Percentiles rank a stretch among this genome's conserved stretches.
Conservation (phyloP, 805 yeast species). For the Candida xyloterini region DNA sequence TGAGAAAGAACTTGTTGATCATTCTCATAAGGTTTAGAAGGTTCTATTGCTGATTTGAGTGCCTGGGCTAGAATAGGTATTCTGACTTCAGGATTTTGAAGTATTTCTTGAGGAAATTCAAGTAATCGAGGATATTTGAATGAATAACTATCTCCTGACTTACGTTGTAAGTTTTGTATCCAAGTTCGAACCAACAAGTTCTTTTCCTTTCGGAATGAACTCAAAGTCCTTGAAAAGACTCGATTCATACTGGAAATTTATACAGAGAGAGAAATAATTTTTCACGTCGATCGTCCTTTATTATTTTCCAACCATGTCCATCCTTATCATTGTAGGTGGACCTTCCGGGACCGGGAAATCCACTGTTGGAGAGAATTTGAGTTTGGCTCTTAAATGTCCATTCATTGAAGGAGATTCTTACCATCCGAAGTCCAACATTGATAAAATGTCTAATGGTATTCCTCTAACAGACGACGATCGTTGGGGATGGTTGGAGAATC, state of each 20-base stretch:
- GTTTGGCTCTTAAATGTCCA: conserved; percentile 44
- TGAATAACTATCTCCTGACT: neutral
- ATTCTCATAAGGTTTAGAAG: too few species aligned
- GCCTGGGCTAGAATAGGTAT: too few species aligned
- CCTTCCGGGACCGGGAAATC: conserved; percentile 97
- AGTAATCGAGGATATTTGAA: conserved; percentile 9
- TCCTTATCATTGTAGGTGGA: conserved; percentile 68
- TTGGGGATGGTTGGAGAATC: conserved; percentile 76
- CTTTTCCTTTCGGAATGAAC: too few species aligned
- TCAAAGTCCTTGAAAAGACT: neutral
- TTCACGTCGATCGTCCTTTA: conserved; percentile 7
- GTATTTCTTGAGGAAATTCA: conserved; percentile 14
- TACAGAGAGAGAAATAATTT: neutral
- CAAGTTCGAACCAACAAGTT: too few species aligned
- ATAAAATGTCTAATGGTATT: conserved; percentile 76
- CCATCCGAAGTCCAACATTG: conserved; percentile 68
- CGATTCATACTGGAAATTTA: neutral
- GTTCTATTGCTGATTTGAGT: too few species aligned
- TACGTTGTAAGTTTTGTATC: neutral
- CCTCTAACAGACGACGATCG: conserved; percentile 89
- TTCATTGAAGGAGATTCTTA: conserved; percentile 84
- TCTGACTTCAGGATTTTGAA: neutral
- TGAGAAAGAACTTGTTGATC: neutral
- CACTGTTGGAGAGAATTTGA: conserved; percentile 60
- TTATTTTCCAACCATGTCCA: neutral